Evolutionary conservation across 805 yeast species (phyloP), one percentile per base, ranked within the genome.

Genomic region (Zygosaccharomyces bailii): DNA sequence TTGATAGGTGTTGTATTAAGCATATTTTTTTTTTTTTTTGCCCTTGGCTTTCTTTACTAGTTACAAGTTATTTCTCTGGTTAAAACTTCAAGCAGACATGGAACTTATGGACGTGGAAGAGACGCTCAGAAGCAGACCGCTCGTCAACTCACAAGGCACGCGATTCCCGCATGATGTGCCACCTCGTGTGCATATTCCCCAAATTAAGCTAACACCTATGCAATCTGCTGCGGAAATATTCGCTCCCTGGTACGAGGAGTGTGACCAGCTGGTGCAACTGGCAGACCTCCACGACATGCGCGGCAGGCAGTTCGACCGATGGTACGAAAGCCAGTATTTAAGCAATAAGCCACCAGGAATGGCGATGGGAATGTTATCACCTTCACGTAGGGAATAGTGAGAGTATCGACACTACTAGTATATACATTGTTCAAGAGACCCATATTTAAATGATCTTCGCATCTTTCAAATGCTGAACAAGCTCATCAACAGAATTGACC

Each of bases 401-500:
- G 21, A 39, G 16, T 17, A 19, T 9, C 13, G 36, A 29, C 30
- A 13, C 25, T 14, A 23, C 29, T 21, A n/a, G 18, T 45, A 42
- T 35, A 42, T 35, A 43, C 32, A 30, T 14, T 21, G 27, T 25
- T 14, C 21, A 24, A 36, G 24, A 31, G 19, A 8, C 23, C 16
- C 21, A n/a, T 37, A 34, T 50, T 65, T 73, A 83, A 45, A 84
- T 72, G 38, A 86, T 86, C 59, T 86, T 86, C 36, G 72, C 70
- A 43, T 83, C 90, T 69, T 87, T 87, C 63, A 93, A 75, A 63
- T 86, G 86, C 42, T 74, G 61, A 44, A 93, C 68, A 58, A 93
- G 73, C 67, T 87, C 96, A 60, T 87, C 97, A 36, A 89, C 96
- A 41, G 74, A 69, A 11, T 69, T 78, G 17, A 93, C 95, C 68